A percentile compares a stretch with the other conserved stretches of the same genome.
phyloP scores from a whole-genome alignment of 139 green algal genomes.

The Coelastrella sp. region DNA sequence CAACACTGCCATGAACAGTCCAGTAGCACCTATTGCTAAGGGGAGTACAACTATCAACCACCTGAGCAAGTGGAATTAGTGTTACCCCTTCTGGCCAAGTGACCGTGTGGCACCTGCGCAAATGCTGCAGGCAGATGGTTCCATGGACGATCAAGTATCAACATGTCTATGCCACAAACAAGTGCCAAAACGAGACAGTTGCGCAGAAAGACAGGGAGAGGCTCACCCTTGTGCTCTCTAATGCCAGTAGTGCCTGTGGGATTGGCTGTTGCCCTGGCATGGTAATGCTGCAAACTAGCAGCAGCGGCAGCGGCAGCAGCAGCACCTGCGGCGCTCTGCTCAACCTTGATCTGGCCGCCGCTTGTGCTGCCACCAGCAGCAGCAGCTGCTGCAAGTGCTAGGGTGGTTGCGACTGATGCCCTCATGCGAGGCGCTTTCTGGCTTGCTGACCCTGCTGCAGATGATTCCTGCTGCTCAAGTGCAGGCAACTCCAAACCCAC shows the following conservation, averaged over 20 bases:
- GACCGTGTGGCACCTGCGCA: no score
- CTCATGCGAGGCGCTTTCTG: no score
- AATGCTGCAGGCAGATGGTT: no score
- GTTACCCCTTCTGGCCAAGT: no score
- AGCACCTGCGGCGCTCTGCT: background rate
- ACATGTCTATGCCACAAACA: no score
- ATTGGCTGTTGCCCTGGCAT: conserved; percentile 24
- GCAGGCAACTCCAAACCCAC: background rate
- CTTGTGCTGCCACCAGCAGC: background rate
- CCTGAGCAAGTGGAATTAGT: no score
- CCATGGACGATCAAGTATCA: no score
- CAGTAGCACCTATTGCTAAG: no score
- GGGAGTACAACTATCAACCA: no score
- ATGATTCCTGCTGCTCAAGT: background rate
- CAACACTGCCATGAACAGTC: no score
- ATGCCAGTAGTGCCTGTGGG: conserved; percentile 36
- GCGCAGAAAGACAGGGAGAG: background rate
- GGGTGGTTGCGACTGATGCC: background rate
- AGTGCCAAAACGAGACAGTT: no score
- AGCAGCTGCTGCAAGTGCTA: background rate
- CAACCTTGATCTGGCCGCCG: background rate
- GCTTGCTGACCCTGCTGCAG: background rate
- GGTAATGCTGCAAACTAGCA: conserved; percentile 33
- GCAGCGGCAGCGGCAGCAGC: conserved; percentile 9
- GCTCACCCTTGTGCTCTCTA: conserved; percentile 19